Conservation (phyloP, 345 rosid genomes). For the Dimocarpus longan region DNA sequence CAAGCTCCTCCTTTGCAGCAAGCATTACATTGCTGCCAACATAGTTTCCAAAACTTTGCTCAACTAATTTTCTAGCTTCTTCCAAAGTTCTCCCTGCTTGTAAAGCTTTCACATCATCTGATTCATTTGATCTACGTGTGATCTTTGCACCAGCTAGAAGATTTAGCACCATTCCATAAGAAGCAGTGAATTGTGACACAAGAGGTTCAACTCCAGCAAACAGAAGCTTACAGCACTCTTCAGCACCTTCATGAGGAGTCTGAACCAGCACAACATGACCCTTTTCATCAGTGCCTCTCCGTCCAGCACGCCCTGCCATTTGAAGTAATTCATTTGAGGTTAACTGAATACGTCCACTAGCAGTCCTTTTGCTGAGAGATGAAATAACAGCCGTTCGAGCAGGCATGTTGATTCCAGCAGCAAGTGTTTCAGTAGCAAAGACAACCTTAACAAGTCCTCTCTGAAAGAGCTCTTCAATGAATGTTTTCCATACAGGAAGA, state of each 20-base stretch:
- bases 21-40: constrained; percentile 90
- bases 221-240: constrained; percentile 85
- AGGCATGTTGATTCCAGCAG: constrained; percentile 99
- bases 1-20: constrained; percentile 90
- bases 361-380: constrained; percentile 76
- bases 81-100: constrained; percentile 81
- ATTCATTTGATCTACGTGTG: constrained; percentile 57
- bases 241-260: constrained; percentile 88
- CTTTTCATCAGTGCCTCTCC: constrained; percentile 85
- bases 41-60: constrained; percentile 93
- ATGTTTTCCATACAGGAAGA: constrained; percentile 93
- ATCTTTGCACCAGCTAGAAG: constrained; percentile 82
- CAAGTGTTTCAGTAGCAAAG: constrained; percentile 96
- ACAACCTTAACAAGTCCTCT: constrained; percentile 91
- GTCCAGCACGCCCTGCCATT: constrained; percentile 99
- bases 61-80: constrained; percentile 92
- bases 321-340: constrained; percentile 89
- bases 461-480: constrained; percentile 88
- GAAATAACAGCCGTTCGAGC: constrained; percentile 92
- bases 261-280: constrained; percentile 88
- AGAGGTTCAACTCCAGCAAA: constrained; percentile 91
- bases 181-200: constrained; percentile 93
- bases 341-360: constrained; percentile 66
- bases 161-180: constrained; percentile 97
- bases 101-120: constrained; percentile 46